Evolutionary conservation across 2,329 filamentous ascomycete genomes (phyloP), one percentile per base, ranked within the genome.

Genomic region (Epichloe festucae): DNA sequence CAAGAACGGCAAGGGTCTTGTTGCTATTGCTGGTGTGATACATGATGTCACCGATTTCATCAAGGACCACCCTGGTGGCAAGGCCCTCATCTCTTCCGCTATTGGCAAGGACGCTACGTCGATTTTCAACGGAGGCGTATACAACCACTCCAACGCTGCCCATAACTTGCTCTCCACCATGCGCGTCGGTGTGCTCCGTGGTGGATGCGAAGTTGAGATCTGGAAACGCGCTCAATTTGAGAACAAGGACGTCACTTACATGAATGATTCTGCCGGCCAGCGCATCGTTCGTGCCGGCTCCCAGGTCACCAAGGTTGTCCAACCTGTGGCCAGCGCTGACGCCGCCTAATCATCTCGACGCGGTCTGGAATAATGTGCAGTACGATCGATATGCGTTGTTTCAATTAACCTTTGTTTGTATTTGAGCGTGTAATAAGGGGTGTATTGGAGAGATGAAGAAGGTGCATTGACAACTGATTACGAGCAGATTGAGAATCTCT

Each of bases 71-170:
- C 88, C 88, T n/a, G 88, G 88, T 76, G 88, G 88, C 65, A 89
- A 87, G 75, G 85, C 87, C 42, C 84, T 94, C 72, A 93, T 94
- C 72, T 80, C 74, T 58, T 86, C 84, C 31, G 87, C 83, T 48
- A 79, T 94, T 52, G 88, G 88, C 67, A 93, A 93, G 74, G 88
- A 94, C 57, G 87, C 87, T 51, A 93, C 88, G 15, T 86, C 87
- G 60, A 88, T 90, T 71, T 94, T 94, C 79, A 94, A 94, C 69
- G 88, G 88, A 58, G 88, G 88, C 71, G 85, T 94, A 55, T 94
- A 94, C 74, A 79, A 85, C 67, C 88, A 94, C 75, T 89, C 84
- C 66, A 94, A 94, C 71, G 88, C 87, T 52, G 88, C 88, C 38
- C 88, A 94, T 76, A 94, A 94, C 72, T 70, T 93, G 55, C 77